Base-by-base conservation (phyloP, 805 yeast genomes). In the Nakazawaea populi region DNA sequence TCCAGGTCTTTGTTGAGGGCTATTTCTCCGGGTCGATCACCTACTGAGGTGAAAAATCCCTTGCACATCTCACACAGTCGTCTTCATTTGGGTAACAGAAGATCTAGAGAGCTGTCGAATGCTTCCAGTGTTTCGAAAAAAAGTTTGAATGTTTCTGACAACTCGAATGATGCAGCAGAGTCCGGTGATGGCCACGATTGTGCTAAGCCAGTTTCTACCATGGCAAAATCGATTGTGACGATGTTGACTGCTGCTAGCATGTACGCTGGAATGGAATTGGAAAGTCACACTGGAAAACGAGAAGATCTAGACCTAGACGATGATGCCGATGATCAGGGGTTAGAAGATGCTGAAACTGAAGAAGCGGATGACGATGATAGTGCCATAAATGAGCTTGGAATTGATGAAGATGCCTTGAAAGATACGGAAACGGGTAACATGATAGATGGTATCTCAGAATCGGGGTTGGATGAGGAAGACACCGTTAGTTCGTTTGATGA, bases 191-290 rank as follows among this genome's bases (percentile, higher is more conserved):
- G 30, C 47, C 32, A 41, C 10, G 47, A 44, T 44, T 28, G 42
- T 43, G 57, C 46, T 10, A 34, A 46, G 4, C 55, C 63, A 1
- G 58, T 64, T 1, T 69, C 70, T 11, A 73, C 71, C 42, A 73
- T 76, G 63, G 76, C 81, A 14, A 73, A 72, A 56, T 76, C 82
- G 42, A 73, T 82, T 56, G 82, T 78, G 3, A 76, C 80, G 0
- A 59, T 79, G 47, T 66, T 82, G 50, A 79, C 86, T 0, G 75
- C 85, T 0, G 82, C 85, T 0, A 76, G 82, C 54, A 72, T 78
- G 52, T 77, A 75, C 58, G 73, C 79, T 6, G 73, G 72, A 11
- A 64, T 66, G 52, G 63, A 64, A 31, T 34, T 35, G 30, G 51
- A 52, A 14, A 30, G 27, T 42, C 44, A 44, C 34, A 31, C 48